Evolutionary conservation across 1,284 basidiomycete genomes (phyloP).

Genomic region (Earliella scabrosa): DNA sequence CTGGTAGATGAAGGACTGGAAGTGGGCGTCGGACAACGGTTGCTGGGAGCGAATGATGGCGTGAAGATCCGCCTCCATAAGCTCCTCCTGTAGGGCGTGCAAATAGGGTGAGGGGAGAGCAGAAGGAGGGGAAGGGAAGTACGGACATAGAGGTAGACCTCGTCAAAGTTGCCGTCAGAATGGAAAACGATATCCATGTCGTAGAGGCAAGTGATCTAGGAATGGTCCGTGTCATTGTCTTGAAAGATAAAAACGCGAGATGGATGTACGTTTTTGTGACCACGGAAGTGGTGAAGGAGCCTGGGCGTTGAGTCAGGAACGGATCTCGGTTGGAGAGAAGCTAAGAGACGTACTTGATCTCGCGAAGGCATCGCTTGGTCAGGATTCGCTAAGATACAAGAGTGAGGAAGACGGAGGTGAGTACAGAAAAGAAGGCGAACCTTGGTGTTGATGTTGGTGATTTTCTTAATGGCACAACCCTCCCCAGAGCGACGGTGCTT

Average conservation of each 20-base stretch:
- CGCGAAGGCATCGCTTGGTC: slow-evolving; percentile 92
- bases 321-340: slow-evolving; percentile 6
- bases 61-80: slow-evolving; percentile 99
- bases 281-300: slow-evolving; percentile 92
- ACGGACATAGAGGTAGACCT: slow-evolving; percentile 91
- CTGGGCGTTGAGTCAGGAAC: slow-evolving; percentile 41
- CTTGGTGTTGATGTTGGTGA: slow-evolving; percentile 97
- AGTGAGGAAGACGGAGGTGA: background rate
- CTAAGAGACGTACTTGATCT: slow-evolving; percentile 73
- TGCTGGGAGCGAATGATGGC: slow-evolving; percentile 99
- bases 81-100: slow-evolving; percentile 71
- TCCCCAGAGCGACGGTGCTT: slow-evolving; percentile 85
- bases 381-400: slow-evolving; percentile 72
- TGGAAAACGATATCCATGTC: slow-evolving; percentile 97
- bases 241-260: too few species aligned
- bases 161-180: slow-evolving; percentile 88
- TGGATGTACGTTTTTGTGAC: slow-evolving; percentile 87
- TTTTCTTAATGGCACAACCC: slow-evolving; percentile 95
- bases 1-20: slow-evolving; percentile 98
- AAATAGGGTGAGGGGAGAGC: background rate
- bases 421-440: slow-evolving; percentile 39
- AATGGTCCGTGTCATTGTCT: background rate
- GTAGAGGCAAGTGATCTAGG: slow-evolving; percentile 87
- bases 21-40: slow-evolving; percentile 97
- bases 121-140: background rate